phyloP scores from a whole-genome alignment of 2,329 filamentous ascomycete species.

The Eurotiales sp. region DNA sequence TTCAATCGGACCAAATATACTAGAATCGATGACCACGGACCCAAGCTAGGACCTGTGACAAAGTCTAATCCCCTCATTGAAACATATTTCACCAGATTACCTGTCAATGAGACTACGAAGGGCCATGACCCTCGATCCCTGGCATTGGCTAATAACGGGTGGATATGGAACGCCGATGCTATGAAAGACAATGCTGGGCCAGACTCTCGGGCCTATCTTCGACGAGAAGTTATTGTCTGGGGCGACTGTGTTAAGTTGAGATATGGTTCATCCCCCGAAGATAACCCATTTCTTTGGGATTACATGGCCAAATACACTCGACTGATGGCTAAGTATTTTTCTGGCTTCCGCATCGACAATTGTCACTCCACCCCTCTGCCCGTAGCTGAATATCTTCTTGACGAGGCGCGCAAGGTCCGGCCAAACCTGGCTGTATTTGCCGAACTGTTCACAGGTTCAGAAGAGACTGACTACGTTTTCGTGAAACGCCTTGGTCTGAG shows the following conservation, averaged over 20 bases:
- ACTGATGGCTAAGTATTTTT: conserved; percentile 90
- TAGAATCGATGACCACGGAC: conserved; percentile 86
- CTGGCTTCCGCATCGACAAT: conserved; percentile 95
- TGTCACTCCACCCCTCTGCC: conserved; percentile 94
- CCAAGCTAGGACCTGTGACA: conserved; percentile 76
- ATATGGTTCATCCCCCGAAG: conserved; percentile 74
- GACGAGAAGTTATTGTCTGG: conserved; percentile 95
- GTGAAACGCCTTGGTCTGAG: conserved; percentile 89
- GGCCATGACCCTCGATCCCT: conserved; percentile 73
- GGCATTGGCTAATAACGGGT: conserved; percentile 90
- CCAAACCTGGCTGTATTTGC: conserved; percentile 89
- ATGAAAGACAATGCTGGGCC: conserved; percentile 90
- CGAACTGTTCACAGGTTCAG: conserved; percentile 91
- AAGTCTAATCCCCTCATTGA: conserved; percentile 79
- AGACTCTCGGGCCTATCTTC: conserved; percentile 85
- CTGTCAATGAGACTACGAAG: conserved; percentile 70
- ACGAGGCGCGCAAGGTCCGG: conserved; percentile 83
- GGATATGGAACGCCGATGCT: conserved; percentile 97
- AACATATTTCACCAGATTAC: conserved; percentile 88
- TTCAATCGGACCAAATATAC: conserved; percentile 95
- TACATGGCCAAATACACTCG: conserved; percentile 92
- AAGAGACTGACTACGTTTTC: conserved; percentile 94
- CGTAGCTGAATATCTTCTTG: conserved; percentile 90
- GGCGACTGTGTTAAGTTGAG: conserved; percentile 96
- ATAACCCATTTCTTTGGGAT: conserved; percentile 92